Conservation (phyloP, 371 early-diverging fungal genomes). For the Mucor plumbeus region DNA sequence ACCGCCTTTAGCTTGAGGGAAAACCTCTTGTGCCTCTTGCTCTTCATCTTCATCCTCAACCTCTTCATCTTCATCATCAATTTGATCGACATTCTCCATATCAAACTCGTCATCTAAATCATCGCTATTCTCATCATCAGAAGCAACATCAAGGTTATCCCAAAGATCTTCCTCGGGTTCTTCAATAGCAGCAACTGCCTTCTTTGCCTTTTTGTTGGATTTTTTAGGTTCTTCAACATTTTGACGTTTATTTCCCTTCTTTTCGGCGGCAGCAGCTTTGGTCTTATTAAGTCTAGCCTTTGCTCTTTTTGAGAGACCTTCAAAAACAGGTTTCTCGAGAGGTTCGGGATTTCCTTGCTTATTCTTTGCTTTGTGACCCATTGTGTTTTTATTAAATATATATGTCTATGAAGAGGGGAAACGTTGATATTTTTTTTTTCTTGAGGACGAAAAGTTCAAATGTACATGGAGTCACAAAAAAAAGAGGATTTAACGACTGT, state of each 20-base stretch:
- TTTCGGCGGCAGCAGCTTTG: slow-evolving; percentile 42
- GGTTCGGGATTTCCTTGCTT: slow-evolving; percentile 70
- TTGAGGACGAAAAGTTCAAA: neutral
- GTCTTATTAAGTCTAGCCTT: slow-evolving; percentile 34
- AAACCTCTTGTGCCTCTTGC: slow-evolving; percentile 47
- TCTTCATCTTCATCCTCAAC: slow-evolving; percentile 38
- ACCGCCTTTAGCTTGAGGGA: slow-evolving; percentile 57
- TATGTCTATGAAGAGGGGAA: slow-evolving; percentile 2
- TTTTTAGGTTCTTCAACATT: slow-evolving; percentile 41
- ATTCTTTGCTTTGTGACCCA: slow-evolving; percentile 70
- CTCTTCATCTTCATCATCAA: slow-evolving; percentile 41
- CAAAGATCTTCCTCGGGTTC: slow-evolving; percentile 41
- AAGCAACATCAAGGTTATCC: slow-evolving; percentile 59
- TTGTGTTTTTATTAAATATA: slow-evolving; percentile 14
- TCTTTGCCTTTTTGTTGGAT: slow-evolving; percentile 32
- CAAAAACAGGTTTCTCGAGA: slow-evolving; percentile 34
- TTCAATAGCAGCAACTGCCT: neutral
- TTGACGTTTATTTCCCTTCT: slow-evolving; percentile 36
- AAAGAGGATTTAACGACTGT: slow-evolving; percentile 1
- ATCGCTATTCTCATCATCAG: slow-evolving; percentile 55
- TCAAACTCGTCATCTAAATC: slow-evolving; percentile 38
- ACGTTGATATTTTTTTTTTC: slow-evolving; percentile 11
- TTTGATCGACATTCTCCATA: slow-evolving; percentile 23
- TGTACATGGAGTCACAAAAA: slow-evolving; percentile 11
- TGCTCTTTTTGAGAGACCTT: slow-evolving; percentile 39